Evolutionary conservation across 805 yeast genomes (phyloP), one percentile per base, ranked within the genome.

Genomic region (Saccharomycopsis amapae): DNA sequence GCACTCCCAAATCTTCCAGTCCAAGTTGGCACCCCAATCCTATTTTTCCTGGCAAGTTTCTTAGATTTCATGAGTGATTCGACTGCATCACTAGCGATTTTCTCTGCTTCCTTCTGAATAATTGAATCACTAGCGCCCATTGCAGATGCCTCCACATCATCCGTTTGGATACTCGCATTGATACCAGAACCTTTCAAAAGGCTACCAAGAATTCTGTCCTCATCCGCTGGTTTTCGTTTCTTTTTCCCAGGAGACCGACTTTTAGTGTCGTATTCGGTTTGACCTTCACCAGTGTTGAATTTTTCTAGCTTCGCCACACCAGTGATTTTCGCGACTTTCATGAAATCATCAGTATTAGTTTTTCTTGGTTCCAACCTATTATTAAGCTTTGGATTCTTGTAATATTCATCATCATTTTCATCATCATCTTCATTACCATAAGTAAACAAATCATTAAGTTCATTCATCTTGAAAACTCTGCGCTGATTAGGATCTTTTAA

Each of bases 401-500:
- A 0, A 20, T 32, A 26, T 17, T 77, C 75, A 26, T 69, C 66
- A 0, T 82, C 85, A 0, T 87, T 79, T 51, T 66, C 73, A 25
- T 75, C 76, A 33, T 73, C 70, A 42, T 68, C 68, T 36, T 67
- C 69, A 52, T 85, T 90, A 1, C 95, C 95, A 19, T 93, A 64
- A 0, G 93, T 73, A 60, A 93, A 93, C 47, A 93, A 65, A 62
- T 93, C 97, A 55, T 89, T 93, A 38, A 93, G 65, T 56, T 93
- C 97, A 56, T 85, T 87, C 73, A 80, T 81, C 57, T 93, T 93
- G 69, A 93, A 93, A 56, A 90, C 89, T 48, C 97, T 66, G 49
- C 89, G 75, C 59, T 93, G 97, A 55, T 89, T 88, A 1, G 98
- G 97, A 60, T 93, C 98, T 54, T 87, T 89, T 56, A 93, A 66